Evolutionary conservation across 805 yeast genomes (phyloP).

Genomic region (Schizosaccharomyces osmophilus): DNA sequence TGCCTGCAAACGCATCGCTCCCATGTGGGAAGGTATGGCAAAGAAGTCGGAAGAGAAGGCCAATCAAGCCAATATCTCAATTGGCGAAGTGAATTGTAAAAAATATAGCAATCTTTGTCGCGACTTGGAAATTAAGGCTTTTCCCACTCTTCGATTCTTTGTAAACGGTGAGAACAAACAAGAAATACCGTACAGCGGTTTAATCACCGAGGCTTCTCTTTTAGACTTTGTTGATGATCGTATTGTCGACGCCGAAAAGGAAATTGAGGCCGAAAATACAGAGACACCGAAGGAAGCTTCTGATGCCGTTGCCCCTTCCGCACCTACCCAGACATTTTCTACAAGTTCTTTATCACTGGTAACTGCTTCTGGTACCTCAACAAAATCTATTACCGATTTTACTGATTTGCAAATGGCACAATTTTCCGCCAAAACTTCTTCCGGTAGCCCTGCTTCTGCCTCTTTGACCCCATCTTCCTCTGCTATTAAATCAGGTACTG

Average conservation of each 20-base stretch:
- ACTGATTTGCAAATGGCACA: too few species aligned
- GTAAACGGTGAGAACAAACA: conserved; percentile 13
- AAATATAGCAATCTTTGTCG: conserved; percentile 68
- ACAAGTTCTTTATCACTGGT: too few species aligned
- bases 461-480: background rate
- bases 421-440: too few species aligned
- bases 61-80: conserved; percentile 20
- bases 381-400: too few species aligned
- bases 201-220: background rate
- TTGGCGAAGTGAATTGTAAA: conserved; percentile 59
- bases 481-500: background rate
- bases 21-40: conserved; percentile 56
- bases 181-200: conserved; percentile 5
- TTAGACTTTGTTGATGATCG: background rate
- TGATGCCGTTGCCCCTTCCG: background rate
- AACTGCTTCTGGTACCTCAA: too few species aligned
- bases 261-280: background rate
- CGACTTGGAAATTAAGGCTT: conserved; percentile 35
- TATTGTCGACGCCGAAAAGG: background rate
- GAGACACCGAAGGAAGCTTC: background rate
- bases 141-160: conserved; percentile 51
- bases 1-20: conserved; percentile 61
- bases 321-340: background rate
- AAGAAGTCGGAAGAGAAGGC: conserved; percentile 25
- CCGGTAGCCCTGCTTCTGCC: background rate